phyloP scores from a whole-genome alignment of 2,329 filamentous ascomycete genomes.

The Ophiostoma sp. region DNA sequence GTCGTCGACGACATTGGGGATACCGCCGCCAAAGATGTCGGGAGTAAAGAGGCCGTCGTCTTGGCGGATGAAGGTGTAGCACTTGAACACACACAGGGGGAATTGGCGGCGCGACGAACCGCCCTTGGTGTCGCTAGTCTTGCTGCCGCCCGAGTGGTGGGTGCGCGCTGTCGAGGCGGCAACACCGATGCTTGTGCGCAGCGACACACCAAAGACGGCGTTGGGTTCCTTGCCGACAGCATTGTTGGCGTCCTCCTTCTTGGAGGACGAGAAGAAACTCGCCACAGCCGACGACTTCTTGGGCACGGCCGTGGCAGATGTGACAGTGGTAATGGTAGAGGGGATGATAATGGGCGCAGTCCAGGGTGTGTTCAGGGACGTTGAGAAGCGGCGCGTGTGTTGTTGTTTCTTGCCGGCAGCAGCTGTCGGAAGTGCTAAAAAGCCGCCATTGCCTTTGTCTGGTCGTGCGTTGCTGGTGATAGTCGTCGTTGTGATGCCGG shows the following conservation, averaged over 20 bases:
- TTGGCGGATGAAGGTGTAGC: conserved; percentile 37
- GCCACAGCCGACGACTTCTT: neutral
- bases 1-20: neutral
- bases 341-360: neutral
- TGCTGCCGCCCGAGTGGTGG: conserved; percentile 36
- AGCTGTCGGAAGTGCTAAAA: neutral
- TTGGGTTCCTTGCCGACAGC: conserved; percentile 26
- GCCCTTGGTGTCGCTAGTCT: neutral
- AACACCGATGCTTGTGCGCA: conserved; percentile 39
- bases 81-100: conserved; percentile 41
- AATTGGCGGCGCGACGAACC: conserved; percentile 35
- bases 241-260: neutral
- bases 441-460: neutral
- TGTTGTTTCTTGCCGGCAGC: neutral
- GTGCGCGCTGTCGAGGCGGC: conserved; percentile 39
- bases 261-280: neutral
- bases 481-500: neutral
- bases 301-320: neutral
- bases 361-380: conserved; percentile 34
- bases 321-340: neutral
- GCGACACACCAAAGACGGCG: conserved; percentile 39
- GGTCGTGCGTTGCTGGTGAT: neutral
- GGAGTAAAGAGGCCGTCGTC: conserved; percentile 35
- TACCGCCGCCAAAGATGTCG: conserved; percentile 35
- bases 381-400: conserved; percentile 30